Evolutionary conservation across 768 basidiomycete genomes (phyloP).

Genomic region (Suillus hirtellus): DNA sequence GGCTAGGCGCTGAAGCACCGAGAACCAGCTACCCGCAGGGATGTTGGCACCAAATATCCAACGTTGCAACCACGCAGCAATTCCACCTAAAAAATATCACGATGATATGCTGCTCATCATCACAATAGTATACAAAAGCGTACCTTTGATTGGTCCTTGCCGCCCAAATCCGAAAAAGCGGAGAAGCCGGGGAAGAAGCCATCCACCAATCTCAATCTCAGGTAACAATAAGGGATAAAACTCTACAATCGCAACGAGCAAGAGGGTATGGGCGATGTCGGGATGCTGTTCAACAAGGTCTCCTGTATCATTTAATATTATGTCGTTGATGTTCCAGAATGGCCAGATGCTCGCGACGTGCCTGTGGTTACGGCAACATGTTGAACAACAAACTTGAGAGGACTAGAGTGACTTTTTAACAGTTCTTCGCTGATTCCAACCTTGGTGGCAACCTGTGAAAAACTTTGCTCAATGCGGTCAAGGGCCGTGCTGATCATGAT

Average conservation of each 20-base stretch:
- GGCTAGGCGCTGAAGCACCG: background rate
- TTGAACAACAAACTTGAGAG: conserved; percentile 26
- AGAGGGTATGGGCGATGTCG: conserved; percentile 23
- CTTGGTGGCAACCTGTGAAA: conserved; percentile 26
- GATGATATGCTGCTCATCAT: background rate
- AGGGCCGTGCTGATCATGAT: conserved; percentile 24
- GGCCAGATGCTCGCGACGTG: background rate
- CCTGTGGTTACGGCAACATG: conserved; percentile 27
- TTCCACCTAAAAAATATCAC: background rate
- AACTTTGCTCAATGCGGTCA: conserved; percentile 24
- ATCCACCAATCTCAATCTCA: conserved; percentile 5
- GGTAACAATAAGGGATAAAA: too few species aligned
- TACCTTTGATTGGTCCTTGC: conserved; percentile 36
- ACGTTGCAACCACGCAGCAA: background rate
- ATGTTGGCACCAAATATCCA: background rate
- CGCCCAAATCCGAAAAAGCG: conserved; percentile 39
- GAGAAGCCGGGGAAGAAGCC: conserved; percentile 33
- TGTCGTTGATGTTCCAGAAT: background rate
- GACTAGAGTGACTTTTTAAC: conserved; percentile 21
- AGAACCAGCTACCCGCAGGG: background rate
- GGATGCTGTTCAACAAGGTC: conserved; percentile 41
- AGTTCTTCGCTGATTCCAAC: conserved; percentile 27
- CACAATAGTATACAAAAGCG: background rate
- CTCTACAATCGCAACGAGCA: conserved; percentile 23
- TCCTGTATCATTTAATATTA: conserved; percentile 22